Base-by-base conservation (phyloP, 352 stramenopile species). In the Aphanomyces astaci region DNA sequence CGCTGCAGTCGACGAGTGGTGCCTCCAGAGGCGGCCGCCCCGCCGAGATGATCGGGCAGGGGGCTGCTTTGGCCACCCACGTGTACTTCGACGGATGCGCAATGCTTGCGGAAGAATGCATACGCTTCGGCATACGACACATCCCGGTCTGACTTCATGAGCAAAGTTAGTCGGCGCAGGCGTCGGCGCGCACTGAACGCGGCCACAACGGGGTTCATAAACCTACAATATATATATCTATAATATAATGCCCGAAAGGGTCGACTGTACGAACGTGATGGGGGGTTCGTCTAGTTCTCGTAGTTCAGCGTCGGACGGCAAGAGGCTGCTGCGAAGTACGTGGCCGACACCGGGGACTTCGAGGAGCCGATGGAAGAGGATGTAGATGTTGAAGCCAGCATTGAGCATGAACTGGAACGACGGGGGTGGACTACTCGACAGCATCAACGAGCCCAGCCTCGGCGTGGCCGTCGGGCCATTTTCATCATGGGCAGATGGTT, bases 341-440 rank as follows among this genome's bases (percentile, higher is more conserved):
- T 25, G 10, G 3, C 5, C 57, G 28, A 65, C 31, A 13, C 32
- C 57, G 5, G 57, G 57, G 5, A 53, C 57, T 19, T 55, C 40
- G 4, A 65, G 9, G 11, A 65, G 45, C 4, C 57, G 57, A 33
- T 65, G 57, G 24, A 65, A 65, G 4, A 65, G 57, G 15, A 53
- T 65, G 45, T 53, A 65, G 19, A 65, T 53, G 57, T 53, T 65
- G 28, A 65, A 65, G 2, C 57, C 57, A 15, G 57, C 31, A n/a
- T 65, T 53, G 22, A 65, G 45, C 39, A 65, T 55, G 25, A 40
- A 43, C 36, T 43, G 36, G 7, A 43, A 15, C 36, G 36, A 15
- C 36, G 36, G 36, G 7, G 36, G 15, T 15, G 36, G 7, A 15
- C 7, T 7, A 15, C 36, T 15, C 7, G 36, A 15, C 36, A 43